phyloP scores from a whole-genome alignment of 148 eudicot genomes.

The Selenicereus undatus region DNA sequence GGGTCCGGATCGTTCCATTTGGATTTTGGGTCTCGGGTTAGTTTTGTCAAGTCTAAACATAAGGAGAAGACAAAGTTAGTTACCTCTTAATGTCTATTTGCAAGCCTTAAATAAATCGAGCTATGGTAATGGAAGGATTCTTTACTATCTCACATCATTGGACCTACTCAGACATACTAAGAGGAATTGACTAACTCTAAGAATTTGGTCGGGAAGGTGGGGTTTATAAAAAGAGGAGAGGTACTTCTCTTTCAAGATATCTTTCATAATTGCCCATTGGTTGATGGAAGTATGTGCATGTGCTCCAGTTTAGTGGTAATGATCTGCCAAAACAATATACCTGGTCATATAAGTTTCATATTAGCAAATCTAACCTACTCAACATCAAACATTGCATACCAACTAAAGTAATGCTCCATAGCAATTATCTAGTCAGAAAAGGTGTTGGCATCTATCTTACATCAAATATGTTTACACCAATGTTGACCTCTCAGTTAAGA shows the following conservation, averaged over 20 bases:
- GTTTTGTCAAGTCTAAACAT: not conserved
- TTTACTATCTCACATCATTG: not conserved
- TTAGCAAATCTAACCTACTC: too few relatives aligned
- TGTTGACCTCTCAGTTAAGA: too few relatives aligned
- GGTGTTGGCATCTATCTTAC: not conserved
- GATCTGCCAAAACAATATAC: not conserved
- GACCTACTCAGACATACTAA: not conserved
- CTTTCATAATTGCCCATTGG: not conserved
- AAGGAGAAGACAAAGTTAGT: not conserved
- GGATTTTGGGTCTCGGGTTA: too few relatives aligned
- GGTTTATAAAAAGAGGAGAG: not conserved
- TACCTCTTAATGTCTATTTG: not conserved
- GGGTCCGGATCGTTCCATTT: too few relatives aligned
- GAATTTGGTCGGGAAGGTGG: not conserved
- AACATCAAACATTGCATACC: too few relatives aligned
- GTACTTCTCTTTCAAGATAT: conserved; percentile 1
- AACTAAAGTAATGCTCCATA: too few relatives aligned
- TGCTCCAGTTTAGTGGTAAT: not conserved
- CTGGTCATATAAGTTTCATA: not conserved
- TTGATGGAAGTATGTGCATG: not conserved
- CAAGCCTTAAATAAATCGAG: not conserved
- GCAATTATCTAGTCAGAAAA: not conserved
- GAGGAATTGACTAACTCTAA: not conserved
- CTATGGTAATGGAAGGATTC: not conserved
- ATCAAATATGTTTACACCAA: too few relatives aligned